A percentile compares a stretch with the other conserved stretches of the same genome.
Evolutionary conservation across 2,329 filamentous ascomycete species (phyloP).

Genomic region (Fusarium protoensiforme): DNA sequence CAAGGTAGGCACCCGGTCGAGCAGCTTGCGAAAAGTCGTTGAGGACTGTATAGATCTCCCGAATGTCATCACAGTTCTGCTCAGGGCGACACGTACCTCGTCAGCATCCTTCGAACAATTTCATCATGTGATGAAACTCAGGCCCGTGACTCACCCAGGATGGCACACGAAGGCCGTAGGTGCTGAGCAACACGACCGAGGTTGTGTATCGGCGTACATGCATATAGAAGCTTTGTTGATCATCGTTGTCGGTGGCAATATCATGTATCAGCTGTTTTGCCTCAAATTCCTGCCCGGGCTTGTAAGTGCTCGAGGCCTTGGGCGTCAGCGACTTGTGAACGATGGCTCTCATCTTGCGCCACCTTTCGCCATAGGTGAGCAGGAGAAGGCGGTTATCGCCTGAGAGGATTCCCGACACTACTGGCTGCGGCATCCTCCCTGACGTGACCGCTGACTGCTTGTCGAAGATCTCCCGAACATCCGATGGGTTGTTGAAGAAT

Average conservation of each 20-base stretch:
- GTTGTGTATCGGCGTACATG: constrained; percentile 5
- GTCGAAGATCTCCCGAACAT: constrained; percentile 23
- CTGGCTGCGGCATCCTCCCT: constrained; percentile 12
- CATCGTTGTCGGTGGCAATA: not conserved
- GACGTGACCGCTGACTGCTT: constrained; percentile 25
- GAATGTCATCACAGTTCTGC: constrained; percentile 10
- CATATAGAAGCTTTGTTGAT: not conserved
- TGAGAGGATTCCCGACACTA: constrained; percentile 8
- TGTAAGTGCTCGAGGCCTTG: not conserved
- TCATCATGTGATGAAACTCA: not conserved
- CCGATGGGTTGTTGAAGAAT: constrained; percentile 15
- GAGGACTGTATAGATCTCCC: constrained; percentile 5
- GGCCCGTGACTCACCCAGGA: constrained; percentile 4
- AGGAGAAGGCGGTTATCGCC: constrained; percentile 10
- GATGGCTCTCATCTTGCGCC: constrained; percentile 15
- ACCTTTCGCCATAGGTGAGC: constrained; percentile 14
- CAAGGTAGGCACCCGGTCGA: constrained; percentile 4
- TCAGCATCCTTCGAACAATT: no score
- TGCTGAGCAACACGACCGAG: constrained; percentile 9
- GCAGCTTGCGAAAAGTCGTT: constrained; percentile 8
- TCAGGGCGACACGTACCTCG: no score
- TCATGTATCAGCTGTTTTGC: not conserved
- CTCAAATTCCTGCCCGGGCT: not conserved
- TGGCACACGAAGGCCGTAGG: constrained; percentile 16
- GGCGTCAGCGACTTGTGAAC: constrained; percentile 10